A percentile compares a stretch with the other conserved stretches of the same genome.
Conservation (phyloP, 2,329 filamentous ascomycete species). For the Trichoderma harzianum region DNA sequence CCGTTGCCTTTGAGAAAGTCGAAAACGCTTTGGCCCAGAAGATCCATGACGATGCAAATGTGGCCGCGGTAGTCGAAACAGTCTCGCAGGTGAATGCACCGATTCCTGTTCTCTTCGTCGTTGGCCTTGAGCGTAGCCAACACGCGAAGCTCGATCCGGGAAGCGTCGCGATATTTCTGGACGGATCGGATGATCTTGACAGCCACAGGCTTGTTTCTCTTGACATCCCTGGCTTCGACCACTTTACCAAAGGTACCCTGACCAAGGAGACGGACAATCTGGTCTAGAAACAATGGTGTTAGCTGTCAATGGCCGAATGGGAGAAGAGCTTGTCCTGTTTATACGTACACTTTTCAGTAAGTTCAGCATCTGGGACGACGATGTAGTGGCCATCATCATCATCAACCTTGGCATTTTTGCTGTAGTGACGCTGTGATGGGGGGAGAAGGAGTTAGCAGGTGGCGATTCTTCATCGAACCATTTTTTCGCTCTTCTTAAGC, state of each 20-base stretch:
- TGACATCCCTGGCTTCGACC: slow-evolving; percentile 82
- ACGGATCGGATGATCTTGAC: slow-evolving; percentile 98
- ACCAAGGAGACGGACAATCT: slow-evolving; percentile 83
- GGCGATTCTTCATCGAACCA: not conserved
- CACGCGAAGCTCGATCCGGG: slow-evolving; percentile 88
- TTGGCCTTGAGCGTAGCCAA: slow-evolving; percentile 89
- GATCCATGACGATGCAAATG: slow-evolving; percentile 79
- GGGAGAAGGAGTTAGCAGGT: not conserved
- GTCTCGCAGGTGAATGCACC: slow-evolving; percentile 93
- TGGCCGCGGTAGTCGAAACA: slow-evolving; percentile 97
- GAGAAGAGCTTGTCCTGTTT: not conserved
- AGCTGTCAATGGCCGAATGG: not conserved
- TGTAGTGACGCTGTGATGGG: slow-evolving; percentile 34
- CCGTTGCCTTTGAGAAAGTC: slow-evolving; percentile 95
- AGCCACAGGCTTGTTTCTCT: slow-evolving; percentile 74
- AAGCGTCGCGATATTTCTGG: slow-evolving; percentile 96
- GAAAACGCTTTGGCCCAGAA: slow-evolving; percentile 92
- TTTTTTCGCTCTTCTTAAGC: not conserved
- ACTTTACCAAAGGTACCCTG: slow-evolving; percentile 99
- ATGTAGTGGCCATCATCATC: slow-evolving; percentile 98
- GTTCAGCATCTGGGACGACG: slow-evolving; percentile 77
- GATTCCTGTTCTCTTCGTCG: slow-evolving; percentile 86
- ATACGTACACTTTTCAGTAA: slow-evolving; percentile 84
- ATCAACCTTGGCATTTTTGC: slow-evolving; percentile 72
- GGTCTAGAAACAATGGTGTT: slow-evolving; percentile 54